phyloP scores from a whole-genome alignment of 495 filamentous ascomycete species.

The Haplographium delicatum region DNA sequence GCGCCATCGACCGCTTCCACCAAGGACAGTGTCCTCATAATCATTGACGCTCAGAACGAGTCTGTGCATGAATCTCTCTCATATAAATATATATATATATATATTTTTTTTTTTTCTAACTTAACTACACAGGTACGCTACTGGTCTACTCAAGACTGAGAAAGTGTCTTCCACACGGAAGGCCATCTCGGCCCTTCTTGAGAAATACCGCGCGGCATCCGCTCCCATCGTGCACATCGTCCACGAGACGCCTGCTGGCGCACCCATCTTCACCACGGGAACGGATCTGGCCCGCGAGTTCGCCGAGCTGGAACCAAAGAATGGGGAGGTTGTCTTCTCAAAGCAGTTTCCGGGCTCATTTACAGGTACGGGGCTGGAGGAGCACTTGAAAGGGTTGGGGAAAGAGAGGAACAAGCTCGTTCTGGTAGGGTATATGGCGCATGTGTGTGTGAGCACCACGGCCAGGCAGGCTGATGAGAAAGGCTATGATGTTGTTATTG shows the following conservation, averaged over 20 bases:
- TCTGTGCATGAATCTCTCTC: constrained; percentile 2
- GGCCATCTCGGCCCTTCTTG: constrained; percentile 43
- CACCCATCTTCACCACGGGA: constrained; percentile 54
- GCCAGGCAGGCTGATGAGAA: constrained; percentile 47
- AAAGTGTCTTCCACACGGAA: constrained; percentile 41
- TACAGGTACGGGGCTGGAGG: constrained; percentile 27
- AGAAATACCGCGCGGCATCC: constrained; percentile 42
- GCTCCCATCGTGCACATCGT: constrained; percentile 54
- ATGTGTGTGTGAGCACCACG: constrained; percentile 59
- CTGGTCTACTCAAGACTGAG: constrained; percentile 44
- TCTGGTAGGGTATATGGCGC: constrained; percentile 37
- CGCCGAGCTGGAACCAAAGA: constrained; percentile 40
- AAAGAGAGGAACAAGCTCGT: constrained; percentile 29
- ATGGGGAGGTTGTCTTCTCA: constrained; percentile 37
- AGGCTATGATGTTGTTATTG: constrained; percentile 54
- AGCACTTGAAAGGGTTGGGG: constrained; percentile 21
- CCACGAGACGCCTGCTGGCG: constrained; percentile 48
- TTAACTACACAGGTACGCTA: constrained; percentile 52
- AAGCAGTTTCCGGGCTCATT: constrained; percentile 29
- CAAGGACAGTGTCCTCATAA: constrained; percentile 50
- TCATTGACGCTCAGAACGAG: constrained; percentile 54
- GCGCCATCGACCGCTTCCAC: constrained; percentile 43
- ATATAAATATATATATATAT: too few relatives aligned
- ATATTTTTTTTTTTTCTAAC: too few relatives aligned
- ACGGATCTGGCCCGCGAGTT: constrained; percentile 50